Evolutionary conservation across 495 filamentous ascomycete species (phyloP), one percentile per base, ranked within the genome.

Genomic region (Penicillium antarcticum): DNA sequence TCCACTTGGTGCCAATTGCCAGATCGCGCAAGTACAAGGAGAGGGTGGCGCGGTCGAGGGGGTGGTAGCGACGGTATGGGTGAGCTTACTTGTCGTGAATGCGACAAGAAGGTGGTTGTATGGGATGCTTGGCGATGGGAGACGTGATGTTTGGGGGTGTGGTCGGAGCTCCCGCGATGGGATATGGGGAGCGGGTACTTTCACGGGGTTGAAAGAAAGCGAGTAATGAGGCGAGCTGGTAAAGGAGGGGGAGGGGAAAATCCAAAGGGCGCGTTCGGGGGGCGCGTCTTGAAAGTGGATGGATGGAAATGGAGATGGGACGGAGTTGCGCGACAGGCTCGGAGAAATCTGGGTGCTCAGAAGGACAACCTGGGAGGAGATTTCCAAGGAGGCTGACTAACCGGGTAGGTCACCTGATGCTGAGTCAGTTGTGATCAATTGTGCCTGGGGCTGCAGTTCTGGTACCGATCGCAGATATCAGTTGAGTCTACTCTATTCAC

Each of bases 291-390:
- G 60, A 63, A 53, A 37, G 50, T 55, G 60, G 62, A 65, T 69
- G 61, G 68, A 75, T 72, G 67, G 33, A 64, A 68, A 71, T 70
- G 67, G 72, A 57, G 72, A 73, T 75, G 69, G 68, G 69, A 69
- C 61, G 59, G 66, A 65, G 57, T 68, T 74, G 71, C 71, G 71
- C 73, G 73, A 71, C 69, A 66, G 61, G 56, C 63, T 73, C 68
- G 69, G 71, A 66, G 70, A 69, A 68, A 65, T 60, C 66, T 66
- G 63, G 65, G 64, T 66, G 70, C 67, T 62, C 60, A 66, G 66
- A 61, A 62, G 56, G 62, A 63, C 62, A 36, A 48, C 19, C 8
- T 29, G 26, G 38, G 38, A 41, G 38, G 38, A 41, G 38, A 41
- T 41, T 41, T 41, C 38, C 26, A 13, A 10, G 50, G 29, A 40